phyloP scores from a whole-genome alignment of 192 early-diverging fungal genomes.

The Helicostylum pulchrum region DNA sequence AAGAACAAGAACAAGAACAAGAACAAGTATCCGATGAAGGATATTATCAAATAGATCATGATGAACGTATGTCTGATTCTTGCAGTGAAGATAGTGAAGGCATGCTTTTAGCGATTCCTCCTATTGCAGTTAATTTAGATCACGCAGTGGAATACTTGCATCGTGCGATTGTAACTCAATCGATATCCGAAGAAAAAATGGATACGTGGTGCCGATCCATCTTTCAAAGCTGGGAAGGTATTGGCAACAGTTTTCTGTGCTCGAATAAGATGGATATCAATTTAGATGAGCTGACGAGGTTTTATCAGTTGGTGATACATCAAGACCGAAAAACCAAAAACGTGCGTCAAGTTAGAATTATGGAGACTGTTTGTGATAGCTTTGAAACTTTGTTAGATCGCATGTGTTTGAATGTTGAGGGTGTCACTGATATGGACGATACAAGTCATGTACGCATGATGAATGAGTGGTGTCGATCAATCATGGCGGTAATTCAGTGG shows the following conservation, averaged over 20 bases:
- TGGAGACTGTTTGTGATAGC: slow-evolving; percentile 8
- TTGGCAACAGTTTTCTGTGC: slow-evolving; percentile 18
- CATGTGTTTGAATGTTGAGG: slow-evolving; percentile 10
- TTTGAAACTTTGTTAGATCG: slow-evolving; percentile 17
- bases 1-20: not conserved
- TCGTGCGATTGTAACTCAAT: not conserved
- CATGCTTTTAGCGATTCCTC: slow-evolving; percentile 9
- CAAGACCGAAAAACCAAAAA: not conserved
- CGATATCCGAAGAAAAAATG: not conserved
- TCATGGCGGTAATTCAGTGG: slow-evolving; percentile 2
- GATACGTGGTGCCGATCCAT: slow-evolving; percentile 13
- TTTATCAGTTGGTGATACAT: slow-evolving; percentile 1
- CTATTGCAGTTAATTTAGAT: slow-evolving; percentile 5
- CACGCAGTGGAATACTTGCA: not conserved
- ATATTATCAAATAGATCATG: slow-evolving; percentile 21
- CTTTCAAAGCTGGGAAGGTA: slow-evolving; percentile 21
- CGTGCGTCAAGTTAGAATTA: not conserved
- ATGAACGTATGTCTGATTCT: not conserved
- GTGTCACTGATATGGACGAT: slow-evolving; percentile 3
- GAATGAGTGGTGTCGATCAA: slow-evolving; percentile 15
- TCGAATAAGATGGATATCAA: slow-evolving; percentile 1
- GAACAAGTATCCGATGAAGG: not conserved
- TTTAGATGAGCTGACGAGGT: slow-evolving; percentile 1
- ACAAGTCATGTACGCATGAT: not conserved
- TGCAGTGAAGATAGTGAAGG: not conserved